Base-by-base conservation (phyloP, 1,139 yeast species). In the Hemisphaericaspora lyxosophila region DNA sequence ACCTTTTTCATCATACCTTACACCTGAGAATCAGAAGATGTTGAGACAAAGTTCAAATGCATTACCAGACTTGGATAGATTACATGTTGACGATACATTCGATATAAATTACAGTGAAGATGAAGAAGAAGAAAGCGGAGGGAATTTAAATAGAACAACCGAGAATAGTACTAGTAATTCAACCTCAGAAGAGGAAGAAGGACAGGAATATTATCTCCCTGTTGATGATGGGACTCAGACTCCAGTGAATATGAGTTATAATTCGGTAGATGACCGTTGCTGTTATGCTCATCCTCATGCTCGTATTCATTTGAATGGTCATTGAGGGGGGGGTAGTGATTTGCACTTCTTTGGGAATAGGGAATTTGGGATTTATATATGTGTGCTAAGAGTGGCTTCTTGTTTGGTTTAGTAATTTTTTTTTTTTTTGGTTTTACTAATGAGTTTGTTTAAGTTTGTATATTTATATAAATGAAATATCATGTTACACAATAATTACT, bases 231-330 rank as follows among this genome's bases (percentile, higher is more conserved):
- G 51, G 5, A 46, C 55, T 9, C 52, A 49, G 34, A 63, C 71
- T 3, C 70, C 70, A 4, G 61, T 64, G 9, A 47, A 50, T 11
- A 46, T 45, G 13, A 48, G 56, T 5, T 60, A 50, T 36, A 41
- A 51, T 4, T 53, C 52, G 22, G 45, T 53, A 26, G 72, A 66
- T 26, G 70, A 66, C 23, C 47, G 69, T 25, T 58, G 61, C 32
- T 65, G 68, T 38, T 67, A 47, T 49, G 72, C 73, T 7, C 73
- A 67, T 42, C 73, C 73, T 2, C 59, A 66, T 44, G 73, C 73
- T 15, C 57, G 54, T 32, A 55, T 67, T 4, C 50, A 60, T 19
- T 49, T 63, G 36, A 48, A 47, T 32, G 57, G 50, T 7, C 36
- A 34, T n/a, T n/a, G n/a, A n/a, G n/a, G 25, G 28, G 32, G 25